These are phyloP conservation scores for Tuber indicum DNA, from an alignment of 495 filamentous ascomycete species.

Conservation along the genomic window DNA sequence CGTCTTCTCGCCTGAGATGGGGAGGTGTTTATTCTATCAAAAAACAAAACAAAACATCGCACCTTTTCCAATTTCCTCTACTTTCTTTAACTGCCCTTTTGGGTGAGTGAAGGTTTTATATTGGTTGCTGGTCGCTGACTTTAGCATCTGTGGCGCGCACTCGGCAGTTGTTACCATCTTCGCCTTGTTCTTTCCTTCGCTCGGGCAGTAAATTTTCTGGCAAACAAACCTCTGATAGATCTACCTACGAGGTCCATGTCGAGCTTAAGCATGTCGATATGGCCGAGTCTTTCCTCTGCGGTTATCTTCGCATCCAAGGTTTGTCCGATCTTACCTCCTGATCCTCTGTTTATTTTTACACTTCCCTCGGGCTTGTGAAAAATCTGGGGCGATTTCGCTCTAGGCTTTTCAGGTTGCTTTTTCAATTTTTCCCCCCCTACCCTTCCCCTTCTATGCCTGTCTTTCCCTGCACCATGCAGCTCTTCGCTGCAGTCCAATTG, in stretches of 20 bases:
- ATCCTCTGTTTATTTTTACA: neutral
- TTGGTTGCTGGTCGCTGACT: slow-evolving; percentile 14
- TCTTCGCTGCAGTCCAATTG: slow-evolving; percentile 22
- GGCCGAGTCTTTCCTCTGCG: slow-evolving; percentile 88
- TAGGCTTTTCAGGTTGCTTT: neutral
- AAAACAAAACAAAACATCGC: neutral
- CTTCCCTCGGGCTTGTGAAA: neutral
- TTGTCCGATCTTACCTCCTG: slow-evolving; percentile 28
- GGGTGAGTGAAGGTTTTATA: neutral
- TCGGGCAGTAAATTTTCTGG: slow-evolving; percentile 83
- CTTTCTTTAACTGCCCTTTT: neutral
- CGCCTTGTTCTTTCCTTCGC: slow-evolving; percentile 74
- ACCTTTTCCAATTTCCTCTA: neutral
- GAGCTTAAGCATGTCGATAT: slow-evolving; percentile 96
- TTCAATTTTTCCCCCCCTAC: neutral
- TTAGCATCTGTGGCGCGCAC: neutral
- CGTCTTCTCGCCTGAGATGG: neutral
- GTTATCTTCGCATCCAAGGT: slow-evolving; percentile 96
- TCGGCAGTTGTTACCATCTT: slow-evolving; percentile 53
- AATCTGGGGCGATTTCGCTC: neutral
- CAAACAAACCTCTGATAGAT: slow-evolving; percentile 83
- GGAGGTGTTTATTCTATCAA: neutral
- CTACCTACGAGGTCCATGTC: slow-evolving; percentile 90
- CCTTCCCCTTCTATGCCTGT: neutral
- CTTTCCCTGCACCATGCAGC: slow-evolving; percentile 4